These are phyloP conservation scores for Colletotrichum echinochloae DNA, from an alignment of 2,329 filamentous ascomycete species.

Conservation along the genomic window DNA sequence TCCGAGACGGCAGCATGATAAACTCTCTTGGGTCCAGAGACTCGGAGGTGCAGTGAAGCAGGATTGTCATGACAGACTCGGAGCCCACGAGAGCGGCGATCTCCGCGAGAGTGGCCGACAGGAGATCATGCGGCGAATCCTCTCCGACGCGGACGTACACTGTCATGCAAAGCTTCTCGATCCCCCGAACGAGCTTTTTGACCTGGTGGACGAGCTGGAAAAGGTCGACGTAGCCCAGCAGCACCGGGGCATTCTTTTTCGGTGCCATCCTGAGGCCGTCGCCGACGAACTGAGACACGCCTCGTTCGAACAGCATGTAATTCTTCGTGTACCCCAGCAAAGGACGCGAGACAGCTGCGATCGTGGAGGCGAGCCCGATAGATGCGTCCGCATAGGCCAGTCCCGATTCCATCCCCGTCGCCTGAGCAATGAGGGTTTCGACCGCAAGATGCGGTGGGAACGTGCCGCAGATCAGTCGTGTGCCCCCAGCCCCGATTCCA, in stretches of 20 bases:
- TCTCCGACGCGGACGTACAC: constrained; percentile 19
- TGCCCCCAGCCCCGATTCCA: constrained; percentile 35
- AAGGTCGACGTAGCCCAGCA: constrained; percentile 25
- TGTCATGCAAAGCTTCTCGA: background rate
- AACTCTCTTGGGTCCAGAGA: constrained; percentile 14
- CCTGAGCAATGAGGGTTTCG: constrained; percentile 28
- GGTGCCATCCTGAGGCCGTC: background rate
- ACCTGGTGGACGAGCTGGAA: constrained; percentile 21
- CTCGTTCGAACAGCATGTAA: constrained; percentile 19
- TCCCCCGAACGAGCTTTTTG: constrained; percentile 5
- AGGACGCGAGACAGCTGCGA: constrained; percentile 26
- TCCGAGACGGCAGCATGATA: background rate
- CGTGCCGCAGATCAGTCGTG: constrained; percentile 36
- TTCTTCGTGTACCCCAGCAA: background rate
- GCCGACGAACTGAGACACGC: constrained; percentile 23
- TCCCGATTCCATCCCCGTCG: constrained; percentile 22
- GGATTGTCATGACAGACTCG: constrained; percentile 27
- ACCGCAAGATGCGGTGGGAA: constrained; percentile 34
- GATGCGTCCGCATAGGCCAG: constrained; percentile 33
- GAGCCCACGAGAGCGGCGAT: constrained; percentile 9
- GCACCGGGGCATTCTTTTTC: background rate
- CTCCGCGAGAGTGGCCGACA: constrained; percentile 16
- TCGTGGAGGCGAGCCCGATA: constrained; percentile 32
- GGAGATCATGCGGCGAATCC: constrained; percentile 10
- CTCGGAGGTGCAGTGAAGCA: constrained; percentile 31